Evolutionary conservation across 371 early-diverging fungal species (phyloP), one percentile per base, ranked within the genome.

Genomic region (Apophysomyces ossiformis): DNA sequence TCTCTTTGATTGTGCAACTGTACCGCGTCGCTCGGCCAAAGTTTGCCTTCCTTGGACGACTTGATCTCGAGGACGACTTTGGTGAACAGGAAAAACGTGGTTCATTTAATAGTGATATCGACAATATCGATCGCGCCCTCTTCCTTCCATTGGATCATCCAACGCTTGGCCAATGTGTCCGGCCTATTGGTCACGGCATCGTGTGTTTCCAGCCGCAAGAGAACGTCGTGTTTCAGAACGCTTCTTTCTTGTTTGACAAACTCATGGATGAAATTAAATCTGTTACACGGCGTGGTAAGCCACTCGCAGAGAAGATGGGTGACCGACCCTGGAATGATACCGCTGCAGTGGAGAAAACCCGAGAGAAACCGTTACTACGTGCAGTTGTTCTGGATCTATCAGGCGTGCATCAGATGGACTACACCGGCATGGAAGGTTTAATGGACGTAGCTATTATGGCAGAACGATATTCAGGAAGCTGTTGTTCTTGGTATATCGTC

Each of bases 311-410:
- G 13, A 70, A 67, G 12, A 59, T 76, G 3, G 85, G 82, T 1
- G 82, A 82, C 64, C 74, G 83, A 7, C 74, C 82, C 5, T 85
- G 84, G 86, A 86, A 82, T 37, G 71, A 77, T 32, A 38, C 44
- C 41, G 58, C 50, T 26, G 32, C 13, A 32, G 37, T 43, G 61
- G 59, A 15, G 35, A 37, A 38, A 63, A 70, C 67, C 2, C 71
- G 58, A 72, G 72, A 77, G 64, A 77, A 73, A 57, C 65, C 69
- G 5, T n/a, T 56, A 0, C 56, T 72, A 32, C 92, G 2, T 63
- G 90, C 95, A 0, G 68, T 96, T 21, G 73, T 96, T 18, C 77
- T 96, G n/a, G 95, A 95, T 70, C 83, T 96, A 58, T 81, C 90
- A 0, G 88, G 87, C 11, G 94, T 94, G 12, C 90, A 91, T 60